Evolutionary conservation across 2,329 filamentous ascomycete species (phyloP).

Genomic region (Fusarium fracticaudum): DNA sequence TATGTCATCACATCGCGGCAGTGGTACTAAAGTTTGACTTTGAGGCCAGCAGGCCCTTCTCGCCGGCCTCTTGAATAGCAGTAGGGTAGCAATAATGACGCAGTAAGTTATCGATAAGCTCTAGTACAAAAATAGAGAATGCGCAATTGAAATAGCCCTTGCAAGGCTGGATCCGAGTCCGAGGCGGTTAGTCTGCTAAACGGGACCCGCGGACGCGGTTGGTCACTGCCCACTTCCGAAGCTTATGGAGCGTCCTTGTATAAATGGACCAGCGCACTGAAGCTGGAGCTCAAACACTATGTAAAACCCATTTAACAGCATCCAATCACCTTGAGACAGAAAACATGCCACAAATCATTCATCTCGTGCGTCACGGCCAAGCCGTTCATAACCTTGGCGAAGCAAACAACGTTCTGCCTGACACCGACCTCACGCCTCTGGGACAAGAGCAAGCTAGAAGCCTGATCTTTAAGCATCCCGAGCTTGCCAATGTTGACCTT

Average conservation of each 20-base stretch:
- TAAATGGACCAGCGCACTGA: not conserved
- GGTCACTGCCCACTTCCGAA: not conserved
- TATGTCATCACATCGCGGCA: not conserved
- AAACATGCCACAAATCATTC: not conserved
- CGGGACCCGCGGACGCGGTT: not conserved
- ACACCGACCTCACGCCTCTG: not conserved
- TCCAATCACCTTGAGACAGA: rapidly evolving
- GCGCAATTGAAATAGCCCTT: not conserved
- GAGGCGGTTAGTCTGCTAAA: not conserved
- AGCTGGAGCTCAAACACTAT: too few relatives aligned
- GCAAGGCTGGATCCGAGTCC: not conserved
- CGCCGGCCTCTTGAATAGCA: too few relatives aligned
- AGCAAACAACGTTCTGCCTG: not conserved
- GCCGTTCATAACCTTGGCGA: not conserved
- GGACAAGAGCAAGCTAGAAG: not conserved
- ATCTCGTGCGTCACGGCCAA: not conserved
- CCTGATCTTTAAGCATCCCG: not conserved
- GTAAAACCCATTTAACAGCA: rapidly evolving
- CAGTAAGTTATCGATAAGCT: too few relatives aligned
- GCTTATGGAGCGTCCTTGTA: rapidly evolving
- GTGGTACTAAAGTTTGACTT: not conserved
- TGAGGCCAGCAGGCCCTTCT: not conserved
- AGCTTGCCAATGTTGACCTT: not conserved
- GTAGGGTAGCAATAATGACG: not conserved
- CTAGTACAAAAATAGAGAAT: rapidly evolving